Base-by-base conservation (phyloP, 805 yeast species). In the Scheffersomyces stipitis region DNA sequence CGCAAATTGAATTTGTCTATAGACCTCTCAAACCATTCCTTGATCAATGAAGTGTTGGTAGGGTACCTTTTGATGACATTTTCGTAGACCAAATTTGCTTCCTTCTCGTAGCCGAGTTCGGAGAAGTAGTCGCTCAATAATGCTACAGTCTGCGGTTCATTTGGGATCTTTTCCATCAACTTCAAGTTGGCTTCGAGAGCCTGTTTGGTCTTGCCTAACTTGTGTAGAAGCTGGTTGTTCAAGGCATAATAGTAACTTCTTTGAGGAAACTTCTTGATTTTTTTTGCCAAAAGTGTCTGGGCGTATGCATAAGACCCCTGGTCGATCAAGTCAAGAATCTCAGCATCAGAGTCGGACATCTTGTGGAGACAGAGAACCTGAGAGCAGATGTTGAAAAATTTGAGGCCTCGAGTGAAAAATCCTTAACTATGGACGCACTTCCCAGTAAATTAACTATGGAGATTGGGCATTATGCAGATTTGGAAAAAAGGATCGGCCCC, bases 1-100 rank as follows among this genome's bases (percentile, higher is more conserved):
- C 69, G 59, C 16, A 68, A 54, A 54, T 83, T 79, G 26, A 63
- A 65, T 26, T 60, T 60, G 5, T 67, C 68, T 18, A 81, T 51
- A 18, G 82, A 65, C 28, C 69, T 60, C 27, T 69, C 69, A 52
- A 81, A 80, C 89, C 91, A 86, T 23, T 64, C 66, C 30, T 67
- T 58, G 5, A 76, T 59, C 22, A 76, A 54, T 7, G 66, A 66
- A 30, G 68, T 60, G 4, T 72, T 69, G 33, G 69, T 61, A 3
- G 83, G 81, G 45, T 76, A 80, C 51, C 74, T 78, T 51, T 75
- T 74, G 29, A 75, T 69, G 2, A 81, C 80, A 37, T 65, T 72
- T 42, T 81, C 88, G 51, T 74, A 82, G 0, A 78, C 69, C 32
- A 62, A 68, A 14, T 62, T 48, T 3, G 78, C 72, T 36, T 76